Evolutionary conservation across 2,329 filamentous ascomycete species (phyloP).

Genomic region (Pezizomycotina sp.): DNA sequence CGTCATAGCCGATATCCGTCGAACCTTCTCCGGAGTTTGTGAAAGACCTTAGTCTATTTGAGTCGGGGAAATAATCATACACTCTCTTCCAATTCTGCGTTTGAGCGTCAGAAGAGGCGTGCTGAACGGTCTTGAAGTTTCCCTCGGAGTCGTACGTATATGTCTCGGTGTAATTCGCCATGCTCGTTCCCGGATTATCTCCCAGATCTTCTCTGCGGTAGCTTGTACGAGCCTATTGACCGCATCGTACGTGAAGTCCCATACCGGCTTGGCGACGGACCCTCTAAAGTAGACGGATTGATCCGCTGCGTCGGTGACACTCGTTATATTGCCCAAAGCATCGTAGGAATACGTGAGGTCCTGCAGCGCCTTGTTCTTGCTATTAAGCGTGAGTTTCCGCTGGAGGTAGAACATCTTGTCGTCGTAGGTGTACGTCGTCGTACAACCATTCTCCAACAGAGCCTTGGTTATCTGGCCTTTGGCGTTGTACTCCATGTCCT

Average conservation of each 20-base stretch:
- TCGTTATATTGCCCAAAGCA: conserved; percentile 17
- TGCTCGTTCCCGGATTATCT: not conserved
- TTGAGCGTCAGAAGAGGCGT: not conserved
- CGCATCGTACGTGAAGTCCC: conserved; percentile 14
- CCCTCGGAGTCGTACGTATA: conserved; percentile 10
- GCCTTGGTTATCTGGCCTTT: not conserved
- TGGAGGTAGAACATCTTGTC: no score
- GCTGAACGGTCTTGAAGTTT: conserved; percentile 6
- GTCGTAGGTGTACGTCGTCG: conserved; percentile 8
- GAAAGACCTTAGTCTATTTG: not conserved
- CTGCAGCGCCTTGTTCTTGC: conserved; percentile 8
- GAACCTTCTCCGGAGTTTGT: not conserved
- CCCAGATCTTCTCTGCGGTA: conserved; percentile 9
- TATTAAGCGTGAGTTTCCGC: conserved; percentile 1
- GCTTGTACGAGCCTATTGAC: conserved; percentile 6
- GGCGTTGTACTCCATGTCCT: not conserved
- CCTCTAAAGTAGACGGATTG: conserved; percentile 24
- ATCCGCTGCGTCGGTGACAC: conserved; percentile 20
- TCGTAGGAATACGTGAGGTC: conserved; percentile 23
- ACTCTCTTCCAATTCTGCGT: no score
- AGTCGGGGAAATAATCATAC: not conserved
- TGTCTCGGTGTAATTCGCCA: conserved; percentile 7
- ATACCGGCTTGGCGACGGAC: conserved; percentile 12
- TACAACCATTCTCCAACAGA: not conserved
- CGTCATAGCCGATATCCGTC: conserved; percentile 5